Evolutionary conservation across 192 early-diverging fungal species (phyloP).

Genomic region (Coemansia umbellata): DNA sequence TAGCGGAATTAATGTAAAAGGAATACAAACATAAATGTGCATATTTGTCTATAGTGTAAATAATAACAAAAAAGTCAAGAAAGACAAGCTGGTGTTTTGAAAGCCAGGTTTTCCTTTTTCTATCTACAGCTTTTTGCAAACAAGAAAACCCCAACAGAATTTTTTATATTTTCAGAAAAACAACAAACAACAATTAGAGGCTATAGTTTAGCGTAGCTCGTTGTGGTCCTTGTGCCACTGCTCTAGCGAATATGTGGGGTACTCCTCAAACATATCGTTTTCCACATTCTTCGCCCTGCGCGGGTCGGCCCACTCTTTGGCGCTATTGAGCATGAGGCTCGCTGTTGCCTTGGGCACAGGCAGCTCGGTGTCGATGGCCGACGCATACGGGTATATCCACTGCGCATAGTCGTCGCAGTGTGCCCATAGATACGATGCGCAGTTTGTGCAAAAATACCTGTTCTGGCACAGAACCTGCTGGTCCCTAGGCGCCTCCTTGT

Average conservation of each 20-base stretch:
- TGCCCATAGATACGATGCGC: slow-evolving; percentile 55
- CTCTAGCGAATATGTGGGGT: slow-evolving; percentile 53
- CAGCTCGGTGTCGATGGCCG: slow-evolving; percentile 57
- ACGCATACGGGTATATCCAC: slow-evolving; percentile 52
- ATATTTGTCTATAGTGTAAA: no score
- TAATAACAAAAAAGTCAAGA: no score
- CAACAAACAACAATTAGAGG: neutral
- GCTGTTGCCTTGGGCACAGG: slow-evolving; percentile 28
- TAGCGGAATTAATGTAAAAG: no score
- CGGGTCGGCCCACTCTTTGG: slow-evolving; percentile 48
- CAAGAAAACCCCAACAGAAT: neutral
- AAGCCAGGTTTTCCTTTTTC: no score
- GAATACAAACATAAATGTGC: no score
- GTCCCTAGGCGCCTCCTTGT: slow-evolving; percentile 27
- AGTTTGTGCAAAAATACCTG: slow-evolving; percentile 57
- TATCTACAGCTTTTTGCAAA: no score
- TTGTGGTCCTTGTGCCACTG: slow-evolving; percentile 57
- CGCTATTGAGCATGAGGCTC: slow-evolving; percentile 50
- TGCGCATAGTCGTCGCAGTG: slow-evolving; percentile 17
- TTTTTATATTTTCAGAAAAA: neutral
- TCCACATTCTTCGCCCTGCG: slow-evolving; percentile 8
- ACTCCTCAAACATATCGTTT: slow-evolving; percentile 49
- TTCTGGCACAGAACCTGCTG: slow-evolving; percentile 49
- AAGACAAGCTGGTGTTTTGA: no score
- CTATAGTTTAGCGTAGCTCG: slow-evolving; percentile 13